Percentiles rank a stretch among this genome's conserved stretches.
These are phyloP conservation scores for Cerioporus squamosus DNA, from an alignment of 1,284 basidiomycete species.

Conservation along the genomic window DNA sequence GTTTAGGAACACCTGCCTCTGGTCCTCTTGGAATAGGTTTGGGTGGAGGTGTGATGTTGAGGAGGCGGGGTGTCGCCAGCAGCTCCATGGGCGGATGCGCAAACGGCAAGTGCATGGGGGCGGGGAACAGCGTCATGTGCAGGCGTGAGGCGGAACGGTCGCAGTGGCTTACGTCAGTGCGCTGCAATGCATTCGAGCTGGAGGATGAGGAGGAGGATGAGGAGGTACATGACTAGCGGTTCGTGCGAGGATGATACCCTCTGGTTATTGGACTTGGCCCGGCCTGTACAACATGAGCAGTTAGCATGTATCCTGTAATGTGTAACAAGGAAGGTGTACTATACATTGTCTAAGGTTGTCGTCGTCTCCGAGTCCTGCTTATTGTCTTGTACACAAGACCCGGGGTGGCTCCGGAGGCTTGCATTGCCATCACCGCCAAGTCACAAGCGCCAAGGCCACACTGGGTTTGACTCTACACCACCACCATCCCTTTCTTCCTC, in stretches of 20 bases:
- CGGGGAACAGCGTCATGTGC: conserved; percentile 42
- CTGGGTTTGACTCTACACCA: conserved; percentile 8
- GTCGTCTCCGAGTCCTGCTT: too few relatives aligned
- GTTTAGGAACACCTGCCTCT: conserved; percentile 6
- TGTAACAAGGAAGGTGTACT: conserved; percentile 3
- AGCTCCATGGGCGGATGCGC: conserved; percentile 27
- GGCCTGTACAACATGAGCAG: neutral
- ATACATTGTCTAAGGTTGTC: neutral
- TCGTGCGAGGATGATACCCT: too few relatives aligned
- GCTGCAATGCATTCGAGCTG: conserved; percentile 54
- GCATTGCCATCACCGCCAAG: neutral
- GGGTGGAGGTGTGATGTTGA: conserved; percentile 16
- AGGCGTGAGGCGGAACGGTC: conserved; percentile 46
- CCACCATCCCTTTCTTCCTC: conserved; percentile 1
- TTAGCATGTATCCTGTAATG: conserved; percentile 8
- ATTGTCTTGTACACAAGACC: too few relatives aligned
- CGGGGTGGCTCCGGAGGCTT: too few relatives aligned
- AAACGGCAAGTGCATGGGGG: conserved; percentile 40
- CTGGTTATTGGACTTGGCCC: neutral
- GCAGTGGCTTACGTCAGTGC: conserved; percentile 48
- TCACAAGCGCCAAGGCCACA: neutral
- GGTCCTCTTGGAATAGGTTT: conserved; percentile 17
- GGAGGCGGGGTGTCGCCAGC: conserved; percentile 15
- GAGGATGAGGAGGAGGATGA: conserved; percentile 17
- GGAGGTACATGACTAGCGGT: neutral